Percentiles rank a stretch among this genome's conserved stretches.
These are phyloP conservation scores for Tricholoma bakamatsutake DNA, from an alignment of 768 basidiomycete species.

Conservation along the genomic window DNA sequence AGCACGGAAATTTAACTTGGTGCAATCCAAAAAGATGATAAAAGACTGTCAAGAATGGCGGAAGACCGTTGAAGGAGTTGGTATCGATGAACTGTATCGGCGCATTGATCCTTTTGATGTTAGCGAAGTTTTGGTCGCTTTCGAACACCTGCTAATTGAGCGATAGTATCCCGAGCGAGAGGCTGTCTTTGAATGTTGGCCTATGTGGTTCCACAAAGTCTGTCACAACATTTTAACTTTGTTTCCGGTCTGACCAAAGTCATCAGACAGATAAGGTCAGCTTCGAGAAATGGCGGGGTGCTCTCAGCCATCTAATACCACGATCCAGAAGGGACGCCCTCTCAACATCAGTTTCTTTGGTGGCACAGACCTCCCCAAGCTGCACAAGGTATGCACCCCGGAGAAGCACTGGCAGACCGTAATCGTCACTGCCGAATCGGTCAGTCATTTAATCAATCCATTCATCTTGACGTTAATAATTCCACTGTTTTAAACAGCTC, in stretches of 20 bases:
- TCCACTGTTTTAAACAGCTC: constrained; percentile 26
- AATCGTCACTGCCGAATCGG: constrained; percentile 59
- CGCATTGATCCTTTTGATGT: constrained; percentile 68
- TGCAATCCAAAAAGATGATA: constrained; percentile 60
- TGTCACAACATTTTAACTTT: constrained; percentile 8
- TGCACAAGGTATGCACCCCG: constrained; percentile 52
- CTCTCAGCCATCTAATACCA: neutral
- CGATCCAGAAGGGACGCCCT: constrained; percentile 58
- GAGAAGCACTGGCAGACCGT: constrained; percentile 60
- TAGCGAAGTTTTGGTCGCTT: constrained; percentile 20
- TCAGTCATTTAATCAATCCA: constrained; percentile 12
- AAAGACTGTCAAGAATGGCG: constrained; percentile 66
- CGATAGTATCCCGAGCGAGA: constrained; percentile 63
- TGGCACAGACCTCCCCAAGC: constrained; percentile 48
- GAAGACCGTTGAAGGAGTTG: constrained; percentile 52
- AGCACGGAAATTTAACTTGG: constrained; percentile 59
- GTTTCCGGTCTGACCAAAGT: neutral
- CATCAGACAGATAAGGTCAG: constrained; percentile 65
- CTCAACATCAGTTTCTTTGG: constrained; percentile 64
- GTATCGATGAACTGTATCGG: constrained; percentile 59
- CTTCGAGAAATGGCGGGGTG: neutral
- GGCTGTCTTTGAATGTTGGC: constrained; percentile 70
- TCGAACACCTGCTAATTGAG: neutral
- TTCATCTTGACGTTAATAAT: neutral
- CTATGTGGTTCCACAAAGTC: constrained; percentile 76